Base-by-base conservation (phyloP, 805 yeast genomes). In the Yamadazyma tumulicola region DNA sequence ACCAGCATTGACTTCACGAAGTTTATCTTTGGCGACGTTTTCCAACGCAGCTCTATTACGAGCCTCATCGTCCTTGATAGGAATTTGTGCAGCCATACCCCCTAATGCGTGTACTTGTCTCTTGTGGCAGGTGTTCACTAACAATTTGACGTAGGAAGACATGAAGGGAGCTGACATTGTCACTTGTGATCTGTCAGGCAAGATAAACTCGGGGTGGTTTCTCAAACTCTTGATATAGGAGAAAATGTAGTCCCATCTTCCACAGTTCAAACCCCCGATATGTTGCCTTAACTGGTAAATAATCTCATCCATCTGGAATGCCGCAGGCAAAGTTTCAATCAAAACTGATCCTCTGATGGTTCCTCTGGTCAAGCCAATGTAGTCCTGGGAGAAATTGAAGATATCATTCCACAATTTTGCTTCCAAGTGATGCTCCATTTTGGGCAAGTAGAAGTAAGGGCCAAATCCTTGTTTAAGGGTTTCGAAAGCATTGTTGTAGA, bases 61-160 rank as follows among this genome's bases (percentile, higher is more conserved):
- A 40, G 65, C 74, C 21, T 71, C 65, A 51, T 84, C 88, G 45
- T 75, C 69, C 58, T 83, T 83, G 62, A 83, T 83, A 44, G 93
- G 91, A 49, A 84, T 81, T 47, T 82, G 85, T 4, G 91, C 91
- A 45, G 93, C 91, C 94, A 84, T 84, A 48, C 94, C 94, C 49
- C 94, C 93, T 79, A 84, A 81, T 13, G 91, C 91, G 54, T 83
- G 89, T 27, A 83, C 91, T 43, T 81, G 83, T 64, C 91, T 74
- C 50, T 75, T 70, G 57, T 84, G 94, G 59, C 87, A 80, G 29
- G 78, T 75, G 57, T 79, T 72, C 47, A 84, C 85, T 57, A 84
- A 68, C 50, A 80, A 72, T 48, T 77, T 77, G 35, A 83, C 91
- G 53, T 84, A 84, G 12, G 84, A 75, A 18, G 81, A 69, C 93